Evolutionary conservation across 129 eudicot genomes (phyloP).

Genomic region (Solidago caesia): DNA sequence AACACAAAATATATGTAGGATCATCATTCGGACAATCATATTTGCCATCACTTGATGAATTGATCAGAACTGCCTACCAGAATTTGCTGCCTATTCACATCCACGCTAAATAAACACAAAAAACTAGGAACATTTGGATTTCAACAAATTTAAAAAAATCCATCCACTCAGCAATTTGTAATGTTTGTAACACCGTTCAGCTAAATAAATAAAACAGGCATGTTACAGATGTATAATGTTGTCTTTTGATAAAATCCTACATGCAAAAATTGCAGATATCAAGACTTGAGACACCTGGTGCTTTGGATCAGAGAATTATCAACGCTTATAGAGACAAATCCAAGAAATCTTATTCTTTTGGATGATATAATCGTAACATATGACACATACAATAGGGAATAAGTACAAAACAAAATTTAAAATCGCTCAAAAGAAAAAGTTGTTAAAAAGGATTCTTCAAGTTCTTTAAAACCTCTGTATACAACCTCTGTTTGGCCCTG

Average conservation of each 20-base stretch:
- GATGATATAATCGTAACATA: slow-evolving; percentile 3
- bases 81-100: too few relatives aligned
- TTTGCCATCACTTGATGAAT: too few relatives aligned
- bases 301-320: neutral
- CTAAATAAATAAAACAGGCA: neutral
- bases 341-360: slow-evolving; percentile 20
- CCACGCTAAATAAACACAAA: too few relatives aligned
- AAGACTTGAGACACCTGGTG: neutral
- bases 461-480: slow-evolving; percentile 78
- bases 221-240: neutral
- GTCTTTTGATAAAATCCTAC: neutral
- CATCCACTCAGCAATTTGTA: too few relatives aligned
- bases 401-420: slow-evolving; percentile 31
- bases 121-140: too few relatives aligned
- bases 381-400: slow-evolving; percentile 28
- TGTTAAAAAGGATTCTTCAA: slow-evolving; percentile 83
- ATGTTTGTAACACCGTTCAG: too few relatives aligned
- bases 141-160: too few relatives aligned
- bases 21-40: too few relatives aligned
- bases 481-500: slow-evolving; percentile 70
- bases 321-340: neutral
- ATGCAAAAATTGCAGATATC: neutral
- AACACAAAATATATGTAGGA: too few relatives aligned
- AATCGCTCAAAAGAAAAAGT: slow-evolving; percentile 66
- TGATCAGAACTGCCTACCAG: too few relatives aligned